Evolutionary conservation across 441 rosid genomes (phyloP), one percentile per base, ranked within the genome.

Genomic region (Jatropha podagrica): DNA sequence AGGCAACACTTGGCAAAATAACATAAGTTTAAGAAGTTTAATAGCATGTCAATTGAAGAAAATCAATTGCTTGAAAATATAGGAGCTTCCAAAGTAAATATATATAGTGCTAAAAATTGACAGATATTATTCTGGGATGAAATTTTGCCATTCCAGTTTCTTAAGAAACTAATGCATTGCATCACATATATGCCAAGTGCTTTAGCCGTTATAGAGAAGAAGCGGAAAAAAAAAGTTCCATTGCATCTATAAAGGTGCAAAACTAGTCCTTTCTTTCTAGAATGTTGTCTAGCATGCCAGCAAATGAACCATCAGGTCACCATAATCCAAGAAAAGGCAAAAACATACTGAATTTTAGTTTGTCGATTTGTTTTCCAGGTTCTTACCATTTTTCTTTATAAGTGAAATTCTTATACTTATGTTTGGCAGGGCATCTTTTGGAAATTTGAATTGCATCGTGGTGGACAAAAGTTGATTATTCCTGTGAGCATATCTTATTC

Each of bases 391-490:
- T 74, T 15, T 56, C 20, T 44, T 42, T 26, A 49, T 38, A 18
- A 61, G 44, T 70, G 59, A 65, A 72, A 23, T 61, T 38, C 70
- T 69, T 76, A 38, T 60, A 11, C 69, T 44, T 81, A 79, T 64
- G 78, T 13, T 80, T 80, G 70, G 65, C 88, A 93, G 99, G 98
- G 99, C 74, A 80, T 92, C 69, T 87, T 84, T 77, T 96, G 98
- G 99, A 94, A 84, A 84, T 82, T 96, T 78, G 99, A 96, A 84
- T 85, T 90, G 82, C 94, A 76, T 69, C 96, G 93, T 56, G 94
- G 96, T 48, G 89, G 91, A 71, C 99, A 96, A 79, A 96, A 92
- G 86, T 83, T 94, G 80, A 85, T 90, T 78, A 79, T 96, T 81
- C 99, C 97, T 18, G 98, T 96, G 84, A 87, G 99, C 63, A 72